These are phyloP conservation scores for Xerocomus brunneocitrinus DNA, from an alignment of 768 basidiomycete genomes.

Conservation along the genomic window DNA sequence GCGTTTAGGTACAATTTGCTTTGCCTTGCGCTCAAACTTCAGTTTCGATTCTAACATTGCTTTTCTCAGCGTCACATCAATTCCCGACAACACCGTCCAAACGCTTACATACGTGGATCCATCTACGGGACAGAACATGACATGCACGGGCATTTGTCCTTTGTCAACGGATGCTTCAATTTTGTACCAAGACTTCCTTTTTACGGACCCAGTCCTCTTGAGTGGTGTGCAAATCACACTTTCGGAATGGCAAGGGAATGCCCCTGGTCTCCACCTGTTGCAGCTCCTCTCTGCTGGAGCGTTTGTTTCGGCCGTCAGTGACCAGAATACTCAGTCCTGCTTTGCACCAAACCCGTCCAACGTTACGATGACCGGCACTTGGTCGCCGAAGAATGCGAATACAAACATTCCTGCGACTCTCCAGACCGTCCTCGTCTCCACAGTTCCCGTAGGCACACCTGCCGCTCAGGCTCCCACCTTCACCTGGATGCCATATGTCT, in stretches of 20 bases:
- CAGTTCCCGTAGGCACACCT: constrained; percentile 59
- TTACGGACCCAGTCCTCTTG: constrained; percentile 55
- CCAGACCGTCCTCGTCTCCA: constrained; percentile 67
- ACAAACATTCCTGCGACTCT: constrained; percentile 80
- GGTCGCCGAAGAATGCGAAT: constrained; percentile 58
- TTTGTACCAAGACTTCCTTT: constrained; percentile 92
- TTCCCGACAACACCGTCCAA: constrained; percentile 84
- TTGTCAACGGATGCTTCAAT: constrained; percentile 71
- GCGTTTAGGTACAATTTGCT: constrained; percentile 62
- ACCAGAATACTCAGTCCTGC: constrained; percentile 64
- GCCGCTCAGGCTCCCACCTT: constrained; percentile 65
- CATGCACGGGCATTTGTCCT: constrained; percentile 78
- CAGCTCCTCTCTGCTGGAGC: constrained; percentile 91
- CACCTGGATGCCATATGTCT: constrained; percentile 92
- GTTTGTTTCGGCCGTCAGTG: constrained; percentile 68
- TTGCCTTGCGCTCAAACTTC: background rate
- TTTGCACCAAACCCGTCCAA: constrained; percentile 75
- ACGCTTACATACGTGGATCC: constrained; percentile 77
- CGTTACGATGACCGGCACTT: constrained; percentile 60
- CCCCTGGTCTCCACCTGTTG: constrained; percentile 84
- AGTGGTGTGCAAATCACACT: constrained; percentile 89
- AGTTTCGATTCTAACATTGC: constrained; percentile 4
- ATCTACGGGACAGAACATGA: constrained; percentile 62
- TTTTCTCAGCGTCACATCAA: constrained; percentile 66
- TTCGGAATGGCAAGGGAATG: constrained; percentile 65